These are phyloP conservation scores for Fusarium vanettenii DNA, from an alignment of 2,329 filamentous ascomycete species.

Conservation along the genomic window DNA sequence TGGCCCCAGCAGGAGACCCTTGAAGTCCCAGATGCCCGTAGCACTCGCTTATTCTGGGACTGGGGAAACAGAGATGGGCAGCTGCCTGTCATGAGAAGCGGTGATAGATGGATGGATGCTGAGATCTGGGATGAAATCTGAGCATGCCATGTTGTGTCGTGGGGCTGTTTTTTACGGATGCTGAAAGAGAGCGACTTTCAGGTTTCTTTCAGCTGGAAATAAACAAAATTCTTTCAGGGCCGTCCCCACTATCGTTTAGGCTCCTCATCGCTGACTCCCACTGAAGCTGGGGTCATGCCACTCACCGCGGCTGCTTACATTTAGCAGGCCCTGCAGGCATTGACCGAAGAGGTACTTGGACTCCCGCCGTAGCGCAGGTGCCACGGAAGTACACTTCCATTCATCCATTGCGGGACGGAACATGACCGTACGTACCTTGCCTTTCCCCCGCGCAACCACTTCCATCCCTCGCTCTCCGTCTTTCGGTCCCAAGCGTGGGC, in stretches of 20 bases:
- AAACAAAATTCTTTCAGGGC: not conserved
- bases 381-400: constrained; percentile 4
- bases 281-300: constrained; percentile 2
- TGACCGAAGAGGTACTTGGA: not conserved
- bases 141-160: not conserved
- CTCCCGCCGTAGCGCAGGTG: not conserved
- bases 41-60: not conserved
- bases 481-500: not conserved
- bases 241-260: not conserved
- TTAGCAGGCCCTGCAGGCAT: not conserved
- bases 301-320: not conserved
- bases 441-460: not conserved
- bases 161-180: not conserved
- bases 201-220: not conserved
- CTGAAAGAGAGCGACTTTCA: not conserved
- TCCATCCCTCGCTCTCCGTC: not conserved
- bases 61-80: not conserved
- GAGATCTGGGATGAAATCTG: not conserved
- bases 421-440: constrained; percentile 12
- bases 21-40: not conserved
- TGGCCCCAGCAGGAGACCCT: constrained; percentile 3
- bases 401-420: constrained; percentile 17
- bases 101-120: not conserved
- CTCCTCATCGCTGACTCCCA: not conserved
- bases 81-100: not conserved